phyloP scores from a whole-genome alignment of 108 stramenopile species.

The Pseudonitzschia multiseries region DNA sequence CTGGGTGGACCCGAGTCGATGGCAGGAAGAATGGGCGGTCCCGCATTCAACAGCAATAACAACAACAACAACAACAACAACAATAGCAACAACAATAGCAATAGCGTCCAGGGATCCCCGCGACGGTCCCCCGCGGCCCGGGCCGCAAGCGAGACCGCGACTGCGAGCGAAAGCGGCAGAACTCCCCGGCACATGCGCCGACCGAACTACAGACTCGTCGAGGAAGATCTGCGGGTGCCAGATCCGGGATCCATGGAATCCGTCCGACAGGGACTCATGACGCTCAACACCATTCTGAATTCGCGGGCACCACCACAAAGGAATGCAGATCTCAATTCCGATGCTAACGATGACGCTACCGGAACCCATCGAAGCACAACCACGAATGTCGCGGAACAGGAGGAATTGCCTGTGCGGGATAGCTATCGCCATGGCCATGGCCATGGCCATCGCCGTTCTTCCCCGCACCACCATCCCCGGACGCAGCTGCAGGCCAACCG shows the following conservation, averaged over 20 bases:
- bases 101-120: neutral
- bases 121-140: neutral
- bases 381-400: too few relatives aligned
- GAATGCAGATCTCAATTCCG: neutral
- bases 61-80: slow-evolving; percentile 11
- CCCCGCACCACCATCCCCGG: neutral
- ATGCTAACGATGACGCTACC: slow-evolving; percentile 15
- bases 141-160: neutral
- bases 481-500: slow-evolving; percentile 60
- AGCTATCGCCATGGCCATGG: too few relatives aligned
- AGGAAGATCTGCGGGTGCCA: slow-evolving; percentile 55
- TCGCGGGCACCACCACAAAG: neutral
- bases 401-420: too few relatives aligned
- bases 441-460: too few relatives aligned
- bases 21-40: neutral
- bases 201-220: slow-evolving; percentile 56
- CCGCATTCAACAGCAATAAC: neutral
- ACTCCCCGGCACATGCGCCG: slow-evolving; percentile 28
- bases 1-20: neutral
- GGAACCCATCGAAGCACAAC: too few relatives aligned
- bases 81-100: neutral
- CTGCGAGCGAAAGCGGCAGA: neutral
- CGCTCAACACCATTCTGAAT: slow-evolving; percentile 80
- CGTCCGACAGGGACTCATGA: slow-evolving; percentile 92
- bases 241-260: slow-evolving; percentile 88